Conservation (phyloP, 768 basidiomycete genomes). For the Leccinum longicurvipes region DNA sequence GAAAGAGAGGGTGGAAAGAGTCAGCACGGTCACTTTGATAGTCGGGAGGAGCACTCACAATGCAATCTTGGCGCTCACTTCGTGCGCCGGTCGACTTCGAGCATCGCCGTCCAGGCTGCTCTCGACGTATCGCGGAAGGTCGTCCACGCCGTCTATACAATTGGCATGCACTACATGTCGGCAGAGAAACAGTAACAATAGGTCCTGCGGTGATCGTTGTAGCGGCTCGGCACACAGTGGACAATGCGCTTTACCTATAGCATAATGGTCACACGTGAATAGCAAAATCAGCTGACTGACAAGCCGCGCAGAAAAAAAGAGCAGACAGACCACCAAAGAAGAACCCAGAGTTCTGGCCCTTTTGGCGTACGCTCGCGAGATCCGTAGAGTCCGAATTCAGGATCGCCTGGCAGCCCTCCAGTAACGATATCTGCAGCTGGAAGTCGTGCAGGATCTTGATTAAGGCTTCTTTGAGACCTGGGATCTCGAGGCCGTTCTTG, state of each 20-base stretch:
- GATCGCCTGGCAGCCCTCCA: slow-evolving; percentile 90
- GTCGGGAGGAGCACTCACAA: slow-evolving; percentile 48
- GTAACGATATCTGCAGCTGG: slow-evolving; percentile 86
- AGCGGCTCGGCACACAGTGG: slow-evolving; percentile 62
- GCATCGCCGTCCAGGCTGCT: slow-evolving; percentile 41
- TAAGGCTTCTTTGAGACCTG: slow-evolving; percentile 87
- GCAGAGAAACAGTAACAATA: slow-evolving; percentile 80
- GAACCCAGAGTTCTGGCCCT: slow-evolving; percentile 77
- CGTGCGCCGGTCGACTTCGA: slow-evolving; percentile 32
- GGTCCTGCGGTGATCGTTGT: slow-evolving; percentile 52
- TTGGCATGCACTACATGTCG: slow-evolving; percentile 82
- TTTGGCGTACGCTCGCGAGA: slow-evolving; percentile 65
- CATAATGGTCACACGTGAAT: not conserved
- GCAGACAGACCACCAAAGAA: slow-evolving; percentile 61
- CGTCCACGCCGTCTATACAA: slow-evolving; percentile 66
- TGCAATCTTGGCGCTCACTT: slow-evolving; percentile 70
- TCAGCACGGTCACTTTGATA: not conserved
- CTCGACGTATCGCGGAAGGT: slow-evolving; percentile 61
- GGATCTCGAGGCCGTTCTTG: slow-evolving; percentile 94
- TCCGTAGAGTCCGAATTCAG: slow-evolving; percentile 78
- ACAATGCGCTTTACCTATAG: slow-evolving; percentile 60
- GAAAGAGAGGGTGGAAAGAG: no score
- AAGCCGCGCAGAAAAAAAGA: not conserved
- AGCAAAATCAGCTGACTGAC: not conserved
- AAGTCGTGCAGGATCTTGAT: slow-evolving; percentile 98